Evolutionary conservation across 106 monocot species (phyloP), one percentile per base, ranked within the genome.

Genomic region (Allium fistulosum): DNA sequence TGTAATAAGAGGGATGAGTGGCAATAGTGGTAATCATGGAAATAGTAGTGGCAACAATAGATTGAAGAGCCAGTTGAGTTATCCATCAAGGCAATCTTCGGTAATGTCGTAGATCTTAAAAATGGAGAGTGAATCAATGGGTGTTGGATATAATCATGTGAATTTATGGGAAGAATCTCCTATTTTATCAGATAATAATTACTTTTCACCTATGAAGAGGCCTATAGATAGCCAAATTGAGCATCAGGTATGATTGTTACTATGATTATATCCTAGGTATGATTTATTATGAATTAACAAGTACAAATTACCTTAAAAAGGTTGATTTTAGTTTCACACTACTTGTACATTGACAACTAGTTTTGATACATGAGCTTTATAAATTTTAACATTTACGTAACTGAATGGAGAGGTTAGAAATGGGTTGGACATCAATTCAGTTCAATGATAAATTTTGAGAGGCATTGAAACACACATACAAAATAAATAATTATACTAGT

Each of bases 371-470:
- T 17, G 62, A 62, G 7, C 58, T 15, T 59, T 12, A 17, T 37
- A 37, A 37, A 37, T 37, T 13, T 60, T 60, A 10, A 4, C 22
- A 60, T 7, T 10, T 4, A 7, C 57, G 26, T 46, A 10, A 50
- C 63, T 83, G 87, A 80, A 82, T 65, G 76, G 69, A 45, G 82
- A 76, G 1, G 16, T 66, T 48, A 73, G 88, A 65, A 86, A 76
- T 17, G 87, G 74, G 14, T 65, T 94, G 65, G 72, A 7, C 88
- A 95, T 63, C 95, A 88, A 47, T 88, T 81, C 61, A 96, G 80
- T 75, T 67, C 58, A 53, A 53, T 22, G 22, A 22, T 22, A 22
- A 22, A 22, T 22, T 22, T 22, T 22, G 22, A 22, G 22, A 22
- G 22, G 22, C 22, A 22, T 22, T 22, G 22, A 22, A 22, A 22